phyloP scores from a whole-genome alignment of 1,284 basidiomycete species.

The Lentinula novae-zelandiae region DNA sequence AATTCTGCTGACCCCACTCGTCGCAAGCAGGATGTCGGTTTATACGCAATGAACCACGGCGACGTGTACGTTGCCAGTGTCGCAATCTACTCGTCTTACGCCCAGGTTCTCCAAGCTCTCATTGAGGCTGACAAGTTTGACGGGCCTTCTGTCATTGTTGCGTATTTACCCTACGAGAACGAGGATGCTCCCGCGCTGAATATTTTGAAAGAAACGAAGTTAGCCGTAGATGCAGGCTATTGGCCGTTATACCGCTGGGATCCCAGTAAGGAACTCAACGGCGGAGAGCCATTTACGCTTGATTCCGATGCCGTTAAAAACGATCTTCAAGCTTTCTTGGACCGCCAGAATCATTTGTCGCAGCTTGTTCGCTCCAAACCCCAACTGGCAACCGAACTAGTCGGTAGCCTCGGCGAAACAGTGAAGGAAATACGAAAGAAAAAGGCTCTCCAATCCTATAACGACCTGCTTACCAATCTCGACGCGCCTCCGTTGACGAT shows the following conservation, averaged over 20 bases:
- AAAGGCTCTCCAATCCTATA: constrained; percentile 85
- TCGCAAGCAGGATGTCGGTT: constrained; percentile 89
- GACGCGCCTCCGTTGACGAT: constrained; percentile 90
- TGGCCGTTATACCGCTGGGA: constrained; percentile 99
- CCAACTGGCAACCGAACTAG: constrained; percentile 79
- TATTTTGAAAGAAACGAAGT: constrained; percentile 94
- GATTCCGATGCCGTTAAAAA: constrained; percentile 95
- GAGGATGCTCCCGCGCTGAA: constrained; percentile 83
- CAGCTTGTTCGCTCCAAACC: constrained; percentile 85
- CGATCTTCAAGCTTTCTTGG: constrained; percentile 93
- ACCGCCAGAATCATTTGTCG: constrained; percentile 94
- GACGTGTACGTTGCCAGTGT: constrained; percentile 95
- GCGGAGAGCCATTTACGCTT: constrained; percentile 85
- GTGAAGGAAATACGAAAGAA: constrained; percentile 82
- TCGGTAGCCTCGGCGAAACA: constrained; percentile 80
- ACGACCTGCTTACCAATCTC: constrained; percentile 79
- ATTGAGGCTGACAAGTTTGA: constrained; percentile 89
- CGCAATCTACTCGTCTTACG: constrained; percentile 94
- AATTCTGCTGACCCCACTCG: constrained; percentile 67
- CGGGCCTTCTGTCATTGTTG: constrained; percentile 91
- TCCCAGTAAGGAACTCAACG: constrained; percentile 73
- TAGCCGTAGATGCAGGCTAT: constrained; percentile 94
- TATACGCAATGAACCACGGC: constrained; percentile 99
- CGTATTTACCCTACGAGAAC: constrained; percentile 87
- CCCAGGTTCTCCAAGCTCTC: constrained; percentile 90